Evolutionary conservation across 2,329 filamentous ascomycete species (phyloP).

Genomic region (Diplocarpon rosae): DNA sequence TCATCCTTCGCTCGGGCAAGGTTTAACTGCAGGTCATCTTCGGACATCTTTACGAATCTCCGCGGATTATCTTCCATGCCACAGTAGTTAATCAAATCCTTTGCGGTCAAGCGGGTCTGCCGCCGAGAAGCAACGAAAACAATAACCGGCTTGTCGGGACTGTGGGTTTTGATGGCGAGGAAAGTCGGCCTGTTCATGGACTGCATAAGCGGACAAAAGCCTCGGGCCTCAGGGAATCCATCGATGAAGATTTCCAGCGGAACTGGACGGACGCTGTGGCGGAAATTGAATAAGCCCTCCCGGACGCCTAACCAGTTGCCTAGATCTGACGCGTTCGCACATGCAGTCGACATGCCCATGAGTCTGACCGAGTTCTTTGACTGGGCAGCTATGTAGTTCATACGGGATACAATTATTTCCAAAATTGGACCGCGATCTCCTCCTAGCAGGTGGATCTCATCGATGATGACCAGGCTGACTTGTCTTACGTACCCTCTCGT

Average conservation of each 20-base stretch:
- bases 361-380: constrained; percentile 82
- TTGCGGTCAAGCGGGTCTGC: constrained; percentile 89
- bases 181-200: constrained; percentile 98
- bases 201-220: constrained; percentile 96
- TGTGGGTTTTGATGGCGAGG: constrained; percentile 91
- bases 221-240: constrained; percentile 87
- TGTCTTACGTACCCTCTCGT: constrained; percentile 92
- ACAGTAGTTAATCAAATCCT: constrained; percentile 93
- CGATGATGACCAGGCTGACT: constrained; percentile 93
- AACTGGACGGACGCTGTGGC: constrained; percentile 91
- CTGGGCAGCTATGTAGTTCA: constrained; percentile 98
- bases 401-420: constrained; percentile 86
- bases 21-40: constrained; percentile 84
- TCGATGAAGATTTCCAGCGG: constrained; percentile 95
- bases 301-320: constrained; percentile 97
- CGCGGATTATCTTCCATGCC: constrained; percentile 97
- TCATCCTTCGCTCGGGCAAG: constrained; percentile 88
- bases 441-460: constrained; percentile 95
- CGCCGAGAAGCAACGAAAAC: constrained; percentile 94
- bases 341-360: constrained; percentile 98
- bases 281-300: constrained; percentile 91
- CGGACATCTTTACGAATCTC: constrained; percentile 85
- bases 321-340: constrained; percentile 87
- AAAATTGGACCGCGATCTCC: constrained; percentile 94
- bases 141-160: constrained; percentile 92